Conservation (phyloP, 192 early-diverging fungal species). For the Coemansia sp. region DNA sequence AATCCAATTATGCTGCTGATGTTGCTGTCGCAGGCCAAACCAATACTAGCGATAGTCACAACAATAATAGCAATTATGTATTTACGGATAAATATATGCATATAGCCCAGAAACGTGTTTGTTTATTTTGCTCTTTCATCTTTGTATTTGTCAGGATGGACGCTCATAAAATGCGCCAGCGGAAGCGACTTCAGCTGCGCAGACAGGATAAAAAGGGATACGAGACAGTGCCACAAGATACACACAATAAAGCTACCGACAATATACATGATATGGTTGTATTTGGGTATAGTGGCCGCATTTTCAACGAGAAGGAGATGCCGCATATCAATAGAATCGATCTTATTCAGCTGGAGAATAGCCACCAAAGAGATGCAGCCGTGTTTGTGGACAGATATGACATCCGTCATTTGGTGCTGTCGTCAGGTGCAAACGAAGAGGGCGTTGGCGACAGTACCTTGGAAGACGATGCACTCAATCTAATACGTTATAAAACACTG, state of each 20-base stretch:
- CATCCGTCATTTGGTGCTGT: conserved; percentile 27
- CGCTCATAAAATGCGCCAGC: conserved; percentile 2
- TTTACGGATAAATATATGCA: no score
- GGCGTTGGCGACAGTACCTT: neutral
- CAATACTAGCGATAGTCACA: no score
- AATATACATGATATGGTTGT: conserved; percentile 3
- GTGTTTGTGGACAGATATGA: conserved; percentile 38
- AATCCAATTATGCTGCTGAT: no score
- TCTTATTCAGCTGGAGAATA: conserved; percentile 16
- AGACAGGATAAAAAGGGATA: neutral
- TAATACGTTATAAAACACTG: conserved; percentile 24
- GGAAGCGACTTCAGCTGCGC: neutral
- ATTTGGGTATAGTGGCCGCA: conserved; percentile 32
- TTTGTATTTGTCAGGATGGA: neutral
- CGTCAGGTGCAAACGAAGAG: neutral
- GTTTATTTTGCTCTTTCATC: no score
- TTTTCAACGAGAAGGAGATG: conserved; percentile 3
- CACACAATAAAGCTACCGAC: conserved; percentile 6
- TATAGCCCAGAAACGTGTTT: no score
- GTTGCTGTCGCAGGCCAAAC: no score
- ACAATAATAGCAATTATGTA: no score
- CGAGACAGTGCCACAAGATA: neutral
- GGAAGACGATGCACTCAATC: conserved; percentile 11
- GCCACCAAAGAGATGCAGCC: neutral
- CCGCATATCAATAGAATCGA: neutral